Evolutionary conservation across 805 yeast species (phyloP), one percentile per base, ranked within the genome.

Genomic region (Kluyveromyces siamensis): DNA sequence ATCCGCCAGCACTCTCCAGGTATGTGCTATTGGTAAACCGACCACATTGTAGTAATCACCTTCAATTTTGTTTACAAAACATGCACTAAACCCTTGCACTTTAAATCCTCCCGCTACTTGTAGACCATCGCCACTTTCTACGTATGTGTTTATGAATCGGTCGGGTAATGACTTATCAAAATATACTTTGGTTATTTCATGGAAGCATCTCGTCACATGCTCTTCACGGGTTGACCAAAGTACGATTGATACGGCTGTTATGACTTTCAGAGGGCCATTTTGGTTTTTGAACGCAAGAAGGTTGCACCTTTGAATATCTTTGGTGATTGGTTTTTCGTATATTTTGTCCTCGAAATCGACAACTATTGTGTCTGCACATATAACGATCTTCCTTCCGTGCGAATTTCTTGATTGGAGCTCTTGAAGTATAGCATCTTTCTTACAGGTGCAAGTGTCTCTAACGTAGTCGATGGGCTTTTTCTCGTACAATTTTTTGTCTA

Each of bases 101-200:
- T 81, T 81, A 68, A 87, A 90, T 0, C 99, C 99, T 6, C 97
- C 99, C 2, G 98, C 96, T 1, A 87, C 97, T 44, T 75, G 75
- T 8, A 72, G 48, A 1, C 93, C 98, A 62, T 91, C 97, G 19
- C 75, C 83, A 2, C 81, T 68, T 2, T 73, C 73, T 10, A 85
- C 83, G 63, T 91, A 91, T 14, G 72, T 69, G 25, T 74, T 59
- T 4, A 91, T 58, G 38, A 82, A 70, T n/a, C 72, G 78, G 54
- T 79, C 80, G 1, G 80, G 72, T 13, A 81, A 65, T 1, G 60
- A 49, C 8, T 67, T 53, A 47, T 77, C 78, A 58, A 79, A 69
- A 18, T 56, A 47, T 5, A 77, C 55, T 13, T 54, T 53, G 0
- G 81, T 75, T 27, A 63, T 66, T 42, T 78, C 83, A 5, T 63